Conservation (phyloP, 225 moss, liverwort and hornwort genomes). For the Pseudoscleropodium purum region DNA sequence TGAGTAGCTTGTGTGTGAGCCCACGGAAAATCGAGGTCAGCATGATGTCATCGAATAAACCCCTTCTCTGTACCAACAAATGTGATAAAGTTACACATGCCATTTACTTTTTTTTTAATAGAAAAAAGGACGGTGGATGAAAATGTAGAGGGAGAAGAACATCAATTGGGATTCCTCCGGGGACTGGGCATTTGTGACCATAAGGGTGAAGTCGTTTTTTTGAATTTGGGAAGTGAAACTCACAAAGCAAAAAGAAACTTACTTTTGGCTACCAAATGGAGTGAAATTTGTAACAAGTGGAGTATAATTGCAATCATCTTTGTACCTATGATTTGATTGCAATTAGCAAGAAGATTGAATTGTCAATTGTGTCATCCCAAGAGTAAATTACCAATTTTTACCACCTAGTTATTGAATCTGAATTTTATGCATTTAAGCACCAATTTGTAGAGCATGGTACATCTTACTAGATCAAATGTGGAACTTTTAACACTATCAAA, state of each 20-base stretch:
- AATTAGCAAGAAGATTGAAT: background rate
- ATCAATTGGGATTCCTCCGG: accelerated
- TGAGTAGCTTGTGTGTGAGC: background rate
- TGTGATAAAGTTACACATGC: background rate
- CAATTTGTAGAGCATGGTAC: background rate
- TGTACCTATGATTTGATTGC: no score
- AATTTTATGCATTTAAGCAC: background rate
- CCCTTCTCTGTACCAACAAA: background rate
- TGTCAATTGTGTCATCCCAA: background rate
- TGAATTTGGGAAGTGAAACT: background rate
- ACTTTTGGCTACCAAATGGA: no score
- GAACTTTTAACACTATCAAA: background rate
- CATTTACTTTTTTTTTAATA: background rate
- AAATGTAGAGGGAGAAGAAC: background rate
- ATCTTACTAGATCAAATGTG: background rate
- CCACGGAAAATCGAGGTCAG: background rate
- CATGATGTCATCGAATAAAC: background rate
- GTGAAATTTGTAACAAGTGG: no score
- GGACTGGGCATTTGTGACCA: accelerated
- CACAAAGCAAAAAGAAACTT: background rate
- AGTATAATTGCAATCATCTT: background rate
- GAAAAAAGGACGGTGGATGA: background rate
- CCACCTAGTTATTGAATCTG: background rate
- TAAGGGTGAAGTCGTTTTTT: background rate
- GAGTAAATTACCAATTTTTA: background rate